A percentile compares a stretch with the other conserved stretches of the same genome.
Evolutionary conservation across 768 basidiomycete genomes (phyloP).

Genomic region (Xerocomus brunneocitrinus): DNA sequence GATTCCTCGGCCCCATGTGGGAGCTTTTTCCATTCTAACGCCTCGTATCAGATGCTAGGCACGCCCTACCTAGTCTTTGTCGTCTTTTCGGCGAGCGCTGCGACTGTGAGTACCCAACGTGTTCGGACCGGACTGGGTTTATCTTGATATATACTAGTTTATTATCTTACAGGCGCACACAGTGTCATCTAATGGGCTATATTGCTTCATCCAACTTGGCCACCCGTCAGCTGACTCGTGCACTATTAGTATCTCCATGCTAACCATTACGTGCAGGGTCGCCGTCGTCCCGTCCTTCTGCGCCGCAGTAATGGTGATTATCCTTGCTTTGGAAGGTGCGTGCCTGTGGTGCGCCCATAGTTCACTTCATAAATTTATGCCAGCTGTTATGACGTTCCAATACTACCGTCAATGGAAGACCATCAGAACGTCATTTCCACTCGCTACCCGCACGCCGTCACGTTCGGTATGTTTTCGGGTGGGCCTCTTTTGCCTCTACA

Average conservation of each 20-base stretch:
- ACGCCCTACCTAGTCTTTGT: slow-evolving; percentile 42
- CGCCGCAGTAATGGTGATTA: slow-evolving; percentile 34
- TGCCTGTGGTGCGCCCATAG: neutral
- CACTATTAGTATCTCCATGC: slow-evolving; percentile 1
- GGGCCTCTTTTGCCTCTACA: slow-evolving; percentile 42
- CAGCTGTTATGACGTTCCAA: slow-evolving; percentile 42
- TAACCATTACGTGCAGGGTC: slow-evolving; percentile 21
- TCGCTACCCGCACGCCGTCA: slow-evolving; percentile 36
- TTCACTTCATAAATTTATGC: neutral
- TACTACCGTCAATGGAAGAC: slow-evolving; percentile 39
- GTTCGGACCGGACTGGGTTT: slow-evolving; percentile 12
- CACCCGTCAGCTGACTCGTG: slow-evolving; percentile 34
- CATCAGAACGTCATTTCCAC: slow-evolving; percentile 39
- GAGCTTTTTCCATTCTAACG: slow-evolving; percentile 7
- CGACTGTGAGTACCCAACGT: slow-evolving; percentile 31
- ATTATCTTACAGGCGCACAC: slow-evolving; percentile 12
- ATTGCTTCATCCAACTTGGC: slow-evolving; percentile 39
- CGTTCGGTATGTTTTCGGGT: slow-evolving; percentile 37
- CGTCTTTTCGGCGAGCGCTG: slow-evolving; percentile 36
- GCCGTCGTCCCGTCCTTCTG: slow-evolving; percentile 44
- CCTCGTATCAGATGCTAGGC: slow-evolving; percentile 30
- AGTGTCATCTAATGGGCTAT: slow-evolving; percentile 41
- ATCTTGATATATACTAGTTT: slow-evolving; percentile 13
- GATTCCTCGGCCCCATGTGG: neutral
- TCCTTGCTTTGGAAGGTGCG: slow-evolving; percentile 45